A percentile compares a stretch with the other conserved stretches of the same genome.
Evolutionary conservation across 306 rosid genomes (phyloP).

Genomic region (Vigna unguiculata): DNA sequence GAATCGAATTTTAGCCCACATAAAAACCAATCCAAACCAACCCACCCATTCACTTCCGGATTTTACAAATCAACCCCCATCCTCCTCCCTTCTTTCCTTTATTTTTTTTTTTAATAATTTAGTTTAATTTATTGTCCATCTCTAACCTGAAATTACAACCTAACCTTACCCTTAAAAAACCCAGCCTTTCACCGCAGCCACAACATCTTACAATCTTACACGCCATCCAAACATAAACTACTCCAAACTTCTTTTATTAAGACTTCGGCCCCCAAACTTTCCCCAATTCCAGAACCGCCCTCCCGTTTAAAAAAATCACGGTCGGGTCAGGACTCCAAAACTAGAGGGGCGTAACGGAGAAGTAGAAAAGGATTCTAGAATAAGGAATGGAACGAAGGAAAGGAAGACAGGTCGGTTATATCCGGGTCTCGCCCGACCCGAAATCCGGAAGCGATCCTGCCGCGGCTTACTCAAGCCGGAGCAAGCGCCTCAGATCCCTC

Average conservation of each 20-base stretch:
- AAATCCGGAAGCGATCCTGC: not conserved
- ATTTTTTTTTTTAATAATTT: not conserved
- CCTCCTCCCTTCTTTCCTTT: slow-evolving; percentile 5
- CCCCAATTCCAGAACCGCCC: slow-evolving; percentile 54
- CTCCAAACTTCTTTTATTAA: slow-evolving; percentile 33
- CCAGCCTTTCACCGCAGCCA: slow-evolving; percentile 5
- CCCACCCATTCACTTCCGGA: slow-evolving; percentile 34
- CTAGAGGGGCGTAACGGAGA: slow-evolving; percentile 35
- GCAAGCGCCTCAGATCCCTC: slow-evolving; percentile 84
- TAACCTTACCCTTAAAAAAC: slow-evolving; percentile 45
- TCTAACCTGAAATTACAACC: slow-evolving; percentile 46
- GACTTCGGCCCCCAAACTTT: slow-evolving; percentile 48
- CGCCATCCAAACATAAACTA: not conserved
- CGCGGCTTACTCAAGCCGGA: slow-evolving; percentile 63
- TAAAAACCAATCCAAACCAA: not conserved
- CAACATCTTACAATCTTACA: slow-evolving; percentile 22
- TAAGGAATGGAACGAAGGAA: not conserved
- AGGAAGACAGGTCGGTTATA: not conserved
- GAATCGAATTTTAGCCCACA: slow-evolving; percentile 23
- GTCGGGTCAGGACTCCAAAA: slow-evolving; percentile 48
- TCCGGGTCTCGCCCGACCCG: slow-evolving; percentile 26
- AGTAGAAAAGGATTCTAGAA: slow-evolving; percentile 43
- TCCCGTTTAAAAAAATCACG: slow-evolving; percentile 90
- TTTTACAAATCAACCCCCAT: slow-evolving; percentile 48
- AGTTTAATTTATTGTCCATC: not conserved